Evolutionary conservation across 352 stramenopile genomes (phyloP), one percentile per base, ranked within the genome.

Genomic region (Pythium oligandrum): DNA sequence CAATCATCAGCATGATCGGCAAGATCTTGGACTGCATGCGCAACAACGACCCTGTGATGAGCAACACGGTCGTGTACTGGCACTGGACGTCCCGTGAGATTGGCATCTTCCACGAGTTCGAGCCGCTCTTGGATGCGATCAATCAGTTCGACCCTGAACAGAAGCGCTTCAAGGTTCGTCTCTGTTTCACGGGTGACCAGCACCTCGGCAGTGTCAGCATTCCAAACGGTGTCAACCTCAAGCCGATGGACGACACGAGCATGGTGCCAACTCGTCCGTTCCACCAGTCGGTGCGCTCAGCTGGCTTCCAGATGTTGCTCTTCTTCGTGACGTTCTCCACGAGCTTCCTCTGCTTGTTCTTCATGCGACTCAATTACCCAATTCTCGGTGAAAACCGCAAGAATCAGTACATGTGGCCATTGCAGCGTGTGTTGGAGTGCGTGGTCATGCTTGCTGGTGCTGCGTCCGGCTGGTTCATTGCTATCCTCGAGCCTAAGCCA

Each of bases 1-100:
- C 90, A 5, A 75, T 96, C 38, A 89, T 96, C 45, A 93, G 80
- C 44, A 82, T 96, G 36, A 51, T 97, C 8, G 86, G 86, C 50
- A 89, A 96, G 57, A 85, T 96, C 44, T 64, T 88, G 10, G 77
- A 92, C 53, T 77, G 72, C 44, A 88, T 87, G 73, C 76, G 77
- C 59, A 90, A 84, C 64, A 80, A 81, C 56, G 81, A 94, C 56
- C 73, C 77, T 3, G 83, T 72, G 49, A 74, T 90, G 61, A 64
- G 64, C 31, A 70, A 86, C 49, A 84, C 79, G 26, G 70, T 87
- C 44, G 82, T 92, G 6, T 92, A 92, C 63, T 90, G 86, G 64
- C 79, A 90, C 64, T 92, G 82, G 82, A 90, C 82, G 39, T 90
- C 82, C 12, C 83, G 78, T 56, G 80, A 90, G 38, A 87, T 89